A percentile compares a stretch with the other conserved stretches of the same genome.
Conservation (phyloP, 1,284 basidiomycete genomes). For the Cryptococcus jaspeensis region DNA sequence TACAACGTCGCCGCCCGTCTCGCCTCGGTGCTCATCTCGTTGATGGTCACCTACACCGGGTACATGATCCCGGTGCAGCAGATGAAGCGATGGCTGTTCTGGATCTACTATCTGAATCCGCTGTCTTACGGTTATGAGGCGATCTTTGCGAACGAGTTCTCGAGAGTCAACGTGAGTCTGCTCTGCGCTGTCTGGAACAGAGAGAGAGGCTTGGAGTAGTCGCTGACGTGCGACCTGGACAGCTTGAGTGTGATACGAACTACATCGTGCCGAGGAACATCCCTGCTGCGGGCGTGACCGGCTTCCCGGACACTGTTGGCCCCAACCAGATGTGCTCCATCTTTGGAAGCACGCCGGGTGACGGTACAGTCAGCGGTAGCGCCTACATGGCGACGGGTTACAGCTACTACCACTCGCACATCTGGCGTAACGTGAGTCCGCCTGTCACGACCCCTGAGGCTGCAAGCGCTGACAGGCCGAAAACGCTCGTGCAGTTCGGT, state of each 20-base stretch:
- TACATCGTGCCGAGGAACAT: slow-evolving; percentile 72
- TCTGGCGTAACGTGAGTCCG: slow-evolving; percentile 46
- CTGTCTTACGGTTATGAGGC: slow-evolving; percentile 71
- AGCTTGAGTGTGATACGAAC: slow-evolving; percentile 66
- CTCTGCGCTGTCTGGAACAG: no score
- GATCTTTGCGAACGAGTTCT: slow-evolving; percentile 80
- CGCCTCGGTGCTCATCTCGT: slow-evolving; percentile 54
- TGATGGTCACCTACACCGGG: slow-evolving; percentile 52
- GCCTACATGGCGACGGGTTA: slow-evolving; percentile 51
- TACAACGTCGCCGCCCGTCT: slow-evolving; percentile 57
- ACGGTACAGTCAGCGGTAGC: slow-evolving; percentile 39
- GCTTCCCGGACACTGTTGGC: slow-evolving; percentile 60
- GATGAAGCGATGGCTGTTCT: slow-evolving; percentile 87
- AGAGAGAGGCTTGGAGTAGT: slow-evolving; percentile 4
- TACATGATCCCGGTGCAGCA: slow-evolving; percentile 57
- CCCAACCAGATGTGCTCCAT: slow-evolving; percentile 52
- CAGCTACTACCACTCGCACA: slow-evolving; percentile 39
- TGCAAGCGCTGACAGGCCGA: neutral
- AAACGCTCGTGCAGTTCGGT: slow-evolving; percentile 40
- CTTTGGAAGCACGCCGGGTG: slow-evolving; percentile 40
- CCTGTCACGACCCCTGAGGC: neutral
- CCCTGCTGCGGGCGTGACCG: slow-evolving; percentile 55
- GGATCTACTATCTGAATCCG: slow-evolving; percentile 72
- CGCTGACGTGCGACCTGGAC: neutral
- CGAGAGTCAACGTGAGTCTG: slow-evolving; percentile 61